Evolutionary conservation across 108 stramenopile genomes (phyloP), one percentile per base, ranked within the genome.

Genomic region (Schizochytrium sp.): DNA sequence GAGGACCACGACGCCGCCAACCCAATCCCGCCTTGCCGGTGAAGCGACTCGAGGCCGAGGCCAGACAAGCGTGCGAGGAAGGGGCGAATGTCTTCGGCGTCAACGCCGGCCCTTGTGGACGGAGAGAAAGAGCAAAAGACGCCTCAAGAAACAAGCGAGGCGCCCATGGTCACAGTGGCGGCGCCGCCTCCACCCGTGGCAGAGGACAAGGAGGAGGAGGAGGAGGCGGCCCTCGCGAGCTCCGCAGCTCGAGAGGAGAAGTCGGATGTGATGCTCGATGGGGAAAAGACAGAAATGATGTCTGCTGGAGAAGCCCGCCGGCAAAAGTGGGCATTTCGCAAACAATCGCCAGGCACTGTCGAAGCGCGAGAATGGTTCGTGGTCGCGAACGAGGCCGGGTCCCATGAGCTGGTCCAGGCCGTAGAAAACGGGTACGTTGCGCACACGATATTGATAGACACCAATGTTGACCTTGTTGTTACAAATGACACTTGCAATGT

Each of bases 331-430:
- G 25, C 63, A 28, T 69, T 69, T 69, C 14, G 25, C 10, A 69
- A 69, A 23, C 14, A 8, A 8, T 23, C 63, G 41, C 63, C 63
- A 18, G 63, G 63, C 6, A 23, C 41, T 23, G 2, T 69, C 3
- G 63, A 69, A 18, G 76, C 44, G 76, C 48, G 28, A 12, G 76
- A 83, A 45, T 83, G 76, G 76, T 47, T 83, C 48, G 76, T 83
- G 45, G 76, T 28, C 25, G 45, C 25, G 10, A 83, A 83, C 76
- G 76, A 83, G 45, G 76, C 76, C 51, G 76, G 76, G 18, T 12
- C 12, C 76, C 45, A 53, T 18, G 76, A 83, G 76, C 76, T 83
- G 10, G 76, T 83, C 43, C 76, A 83, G 51, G 76, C 76, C n/a
- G 51, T 53, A 18, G 16, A 53, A 53, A 34, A 83, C 23, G 76